Base-by-base conservation (phyloP, 2,329 filamentous ascomycete species). In the Penicillium fuscoglaucum region DNA sequence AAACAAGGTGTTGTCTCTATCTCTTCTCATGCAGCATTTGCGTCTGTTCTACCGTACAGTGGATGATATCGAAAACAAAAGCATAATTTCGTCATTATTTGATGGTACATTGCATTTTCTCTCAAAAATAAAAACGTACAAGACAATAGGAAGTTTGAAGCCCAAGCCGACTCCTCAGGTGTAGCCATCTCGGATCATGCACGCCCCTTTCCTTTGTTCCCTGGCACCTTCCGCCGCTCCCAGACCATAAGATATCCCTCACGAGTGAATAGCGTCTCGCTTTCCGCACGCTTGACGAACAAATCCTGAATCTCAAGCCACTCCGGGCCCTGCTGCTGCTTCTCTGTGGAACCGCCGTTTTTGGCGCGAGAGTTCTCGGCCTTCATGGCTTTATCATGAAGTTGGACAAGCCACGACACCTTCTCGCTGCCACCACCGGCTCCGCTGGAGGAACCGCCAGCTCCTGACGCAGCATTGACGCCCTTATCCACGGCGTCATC, bases 191-290 rank as follows among this genome's bases (percentile, higher is more conserved):
- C 13, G 21, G 26, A 33, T 52, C 47, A 51, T 45, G 66, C 61
- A 13, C 66, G 53, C 17, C 63, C 68, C 63, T 74, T 78, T 9
- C 70, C 72, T 66, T 78, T 80, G 53, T 72, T 72, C 3, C 72
- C 71, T 33, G 72, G 71, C 6, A 66, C 59, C 71, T 84, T 88
- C 76, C 92, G 85, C 74, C 90, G 83, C 80, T 98, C 95, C 95
- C 95, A 98, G 45, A 99, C 86, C 84, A 98, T 96, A 58, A 98
- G 78, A 80, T 98, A 98, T 56, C 90, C 90, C 82, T 99, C 95
- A 52, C 93, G 91, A 0, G 96, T 89, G 70, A 96, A 96, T 64
- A 99, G 74, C 67, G 96, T 84, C 80, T 99, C 93, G 62, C 86
- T 90, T 76, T 93, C 89, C 21, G 95, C 90, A 75, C 88, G 88